Evolutionary conservation across 1,284 basidiomycete species (phyloP).

Genomic region (Melampsora americana): DNA sequence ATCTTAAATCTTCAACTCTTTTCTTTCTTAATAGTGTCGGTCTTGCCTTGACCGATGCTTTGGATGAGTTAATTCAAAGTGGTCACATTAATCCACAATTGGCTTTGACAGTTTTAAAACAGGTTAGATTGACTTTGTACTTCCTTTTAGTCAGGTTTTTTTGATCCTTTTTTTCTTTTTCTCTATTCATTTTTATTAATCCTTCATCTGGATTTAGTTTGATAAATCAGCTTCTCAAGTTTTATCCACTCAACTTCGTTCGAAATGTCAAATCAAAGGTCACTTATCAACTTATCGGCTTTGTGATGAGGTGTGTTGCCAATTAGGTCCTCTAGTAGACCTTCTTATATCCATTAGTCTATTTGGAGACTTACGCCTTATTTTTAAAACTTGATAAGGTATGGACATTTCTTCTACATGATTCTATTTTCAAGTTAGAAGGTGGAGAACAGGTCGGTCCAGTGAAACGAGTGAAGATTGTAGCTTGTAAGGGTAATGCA

Average conservation of each 20-base stretch:
- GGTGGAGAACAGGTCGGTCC: slow-evolving; percentile 53
- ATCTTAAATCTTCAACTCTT: too few relatives aligned
- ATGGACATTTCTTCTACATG: slow-evolving; percentile 92
- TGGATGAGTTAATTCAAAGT: slow-evolving; percentile 96
- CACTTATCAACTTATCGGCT: slow-evolving; percentile 87
- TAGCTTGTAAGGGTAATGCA: slow-evolving; percentile 31
- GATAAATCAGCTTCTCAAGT: slow-evolving; percentile 89
- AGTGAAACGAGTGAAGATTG: slow-evolving; percentile 37
- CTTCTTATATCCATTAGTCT: neutral
- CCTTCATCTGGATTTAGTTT: slow-evolving; percentile 62
- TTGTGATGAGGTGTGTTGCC: slow-evolving; percentile 67
- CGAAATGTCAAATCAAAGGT: slow-evolving; percentile 85
- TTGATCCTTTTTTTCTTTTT: slow-evolving; percentile 1
- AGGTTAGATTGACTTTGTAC: slow-evolving; percentile 61
- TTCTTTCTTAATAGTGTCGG: slow-evolving; percentile 67
- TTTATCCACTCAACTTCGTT: slow-evolving; percentile 84
- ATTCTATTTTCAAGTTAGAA: slow-evolving; percentile 91
- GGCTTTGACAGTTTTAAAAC: slow-evolving; percentile 92
- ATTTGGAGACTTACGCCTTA: neutral
- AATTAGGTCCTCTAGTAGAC: too few relatives aligned
- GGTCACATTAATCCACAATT: slow-evolving; percentile 95
- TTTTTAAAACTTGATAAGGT: slow-evolving; percentile 57
- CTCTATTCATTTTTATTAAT: neutral
- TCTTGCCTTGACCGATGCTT: slow-evolving; percentile 94
- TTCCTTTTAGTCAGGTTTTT: neutral